Evolutionary conservation across 2,329 filamentous ascomycete species (phyloP).

Genomic region (Exophiala calicioides): DNA sequence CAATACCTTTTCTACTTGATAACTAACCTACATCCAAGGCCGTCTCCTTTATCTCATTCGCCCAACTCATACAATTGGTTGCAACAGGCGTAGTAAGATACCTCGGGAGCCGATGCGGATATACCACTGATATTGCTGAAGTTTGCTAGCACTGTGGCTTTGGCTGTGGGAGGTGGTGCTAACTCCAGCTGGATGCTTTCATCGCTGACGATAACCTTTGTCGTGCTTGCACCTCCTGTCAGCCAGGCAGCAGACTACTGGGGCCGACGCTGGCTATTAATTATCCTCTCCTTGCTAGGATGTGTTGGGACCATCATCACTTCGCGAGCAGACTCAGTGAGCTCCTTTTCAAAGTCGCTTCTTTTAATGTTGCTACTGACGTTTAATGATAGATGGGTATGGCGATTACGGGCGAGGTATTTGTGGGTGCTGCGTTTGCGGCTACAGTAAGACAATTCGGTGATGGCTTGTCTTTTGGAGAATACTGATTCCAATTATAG

Average conservation of each 20-base stretch:
- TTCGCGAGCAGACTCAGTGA: conserved; percentile 11
- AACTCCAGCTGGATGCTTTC: conserved; percentile 10
- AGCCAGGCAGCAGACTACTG: conserved; percentile 18
- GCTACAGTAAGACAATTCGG: conserved; percentile 10
- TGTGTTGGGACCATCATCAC: conserved; percentile 17
- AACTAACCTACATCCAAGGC: conserved; percentile 1
- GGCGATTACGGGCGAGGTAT: conserved; percentile 14
- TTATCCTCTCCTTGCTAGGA: conserved; percentile 5
- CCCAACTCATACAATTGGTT: conserved; percentile 10
- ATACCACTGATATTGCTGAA: neutral
- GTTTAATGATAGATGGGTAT: conserved; percentile 8
- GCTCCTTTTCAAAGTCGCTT: neutral
- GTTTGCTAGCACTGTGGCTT: conserved; percentile 6
- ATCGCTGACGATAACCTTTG: conserved; percentile 7
- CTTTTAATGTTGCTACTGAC: neutral
- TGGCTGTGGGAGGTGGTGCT: conserved; percentile 6
- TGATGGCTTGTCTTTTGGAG: neutral
- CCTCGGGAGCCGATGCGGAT: neutral
- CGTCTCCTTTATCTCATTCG: conserved; percentile 10
- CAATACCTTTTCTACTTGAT: neutral
- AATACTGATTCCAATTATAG: neutral
- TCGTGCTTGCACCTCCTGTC: conserved; percentile 7
- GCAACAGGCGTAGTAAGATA: conserved; percentile 8
- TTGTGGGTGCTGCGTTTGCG: conserved; percentile 11
- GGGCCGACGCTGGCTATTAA: conserved; percentile 11